Evolutionary conservation across 306 rosid genomes (phyloP).

Genomic region (Sindora glabra): DNA sequence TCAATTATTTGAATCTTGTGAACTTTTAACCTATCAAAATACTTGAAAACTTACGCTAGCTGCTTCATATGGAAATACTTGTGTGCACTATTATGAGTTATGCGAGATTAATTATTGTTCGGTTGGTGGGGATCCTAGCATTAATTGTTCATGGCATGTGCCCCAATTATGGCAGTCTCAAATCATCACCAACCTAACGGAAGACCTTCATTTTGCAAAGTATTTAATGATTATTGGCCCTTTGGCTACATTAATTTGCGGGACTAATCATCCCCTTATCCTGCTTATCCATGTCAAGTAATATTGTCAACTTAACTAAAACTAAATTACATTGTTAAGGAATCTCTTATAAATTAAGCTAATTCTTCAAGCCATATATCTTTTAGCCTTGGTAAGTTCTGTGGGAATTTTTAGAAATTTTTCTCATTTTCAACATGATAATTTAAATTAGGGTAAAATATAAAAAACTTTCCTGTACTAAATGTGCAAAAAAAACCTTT

Average conservation of each 20-base stretch:
- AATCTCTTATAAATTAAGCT: constrained; percentile 11
- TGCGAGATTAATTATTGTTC: constrained; percentile 27
- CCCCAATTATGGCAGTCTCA: constrained; percentile 41
- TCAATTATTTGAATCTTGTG: too few relatives aligned
- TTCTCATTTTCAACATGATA: too few relatives aligned
- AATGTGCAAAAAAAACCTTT: too few relatives aligned
- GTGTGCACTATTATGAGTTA: background rate
- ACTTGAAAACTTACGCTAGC: background rate
- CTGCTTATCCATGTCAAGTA: constrained; percentile 19
- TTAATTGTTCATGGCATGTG: constrained; percentile 51
- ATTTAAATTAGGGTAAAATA: too few relatives aligned
- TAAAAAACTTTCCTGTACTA: too few relatives aligned
- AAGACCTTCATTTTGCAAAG: constrained; percentile 23
- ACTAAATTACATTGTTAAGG: constrained; percentile 3
- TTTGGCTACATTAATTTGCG: background rate
- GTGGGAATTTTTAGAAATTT: too few relatives aligned
- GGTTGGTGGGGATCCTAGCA: constrained; percentile 42
- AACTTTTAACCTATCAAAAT: background rate
- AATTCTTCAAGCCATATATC: too few relatives aligned
- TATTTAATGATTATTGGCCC: constrained; percentile 18
- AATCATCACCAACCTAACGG: constrained; percentile 35
- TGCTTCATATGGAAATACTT: background rate
- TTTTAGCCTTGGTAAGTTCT: too few relatives aligned
- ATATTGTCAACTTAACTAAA: constrained; percentile 15
- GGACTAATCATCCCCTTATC: constrained; percentile 1